Percentiles rank a stretch among this genome's conserved stretches.
Evolutionary conservation across 805 yeast species (phyloP).

Genomic region (Kodamaea laetipori): DNA sequence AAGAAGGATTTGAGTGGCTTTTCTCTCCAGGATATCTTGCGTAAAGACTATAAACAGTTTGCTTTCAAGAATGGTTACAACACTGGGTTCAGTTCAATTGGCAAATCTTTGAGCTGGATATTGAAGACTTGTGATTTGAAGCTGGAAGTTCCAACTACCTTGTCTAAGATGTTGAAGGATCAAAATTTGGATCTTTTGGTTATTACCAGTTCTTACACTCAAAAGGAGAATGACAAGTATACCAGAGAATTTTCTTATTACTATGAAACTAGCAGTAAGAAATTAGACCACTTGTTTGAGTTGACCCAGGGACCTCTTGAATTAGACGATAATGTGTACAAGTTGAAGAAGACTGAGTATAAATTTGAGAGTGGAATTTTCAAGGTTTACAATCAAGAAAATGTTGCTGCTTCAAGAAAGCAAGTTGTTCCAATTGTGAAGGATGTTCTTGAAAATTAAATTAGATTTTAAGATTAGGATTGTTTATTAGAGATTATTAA

Average conservation of each 20-base stretch:
- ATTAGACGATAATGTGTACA: slow-evolving; percentile 29
- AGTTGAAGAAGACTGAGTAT: slow-evolving; percentile 17
- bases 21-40: slow-evolving; percentile 58
- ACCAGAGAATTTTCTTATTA: slow-evolving; percentile 39
- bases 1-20: slow-evolving; percentile 69
- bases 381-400: slow-evolving; percentile 46
- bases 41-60: slow-evolving; percentile 86
- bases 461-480: not conserved
- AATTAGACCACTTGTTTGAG: slow-evolving; percentile 23
- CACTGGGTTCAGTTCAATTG: slow-evolving; percentile 79
- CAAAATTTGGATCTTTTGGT: slow-evolving; percentile 30
- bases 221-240: slow-evolving; percentile 31
- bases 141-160: slow-evolving; percentile 25
- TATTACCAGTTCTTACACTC: slow-evolving; percentile 43
- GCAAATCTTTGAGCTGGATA: slow-evolving; percentile 62
- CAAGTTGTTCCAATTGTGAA: slow-evolving; percentile 75
- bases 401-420: slow-evolving; percentile 72
- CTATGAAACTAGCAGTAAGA: slow-evolving; percentile 16
- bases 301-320: slow-evolving; percentile 24
- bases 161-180: slow-evolving; percentile 20
- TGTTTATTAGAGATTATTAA: too few species aligned
- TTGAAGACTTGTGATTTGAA: slow-evolving; percentile 24
- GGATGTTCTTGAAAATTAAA: slow-evolving; percentile 26
- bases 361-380: slow-evolving; percentile 19
- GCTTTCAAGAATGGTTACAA: slow-evolving; percentile 26